Evolutionary conservation across 177 flowering plant genomes (phyloP).

Genomic region (Tripterygium wilfordii): DNA sequence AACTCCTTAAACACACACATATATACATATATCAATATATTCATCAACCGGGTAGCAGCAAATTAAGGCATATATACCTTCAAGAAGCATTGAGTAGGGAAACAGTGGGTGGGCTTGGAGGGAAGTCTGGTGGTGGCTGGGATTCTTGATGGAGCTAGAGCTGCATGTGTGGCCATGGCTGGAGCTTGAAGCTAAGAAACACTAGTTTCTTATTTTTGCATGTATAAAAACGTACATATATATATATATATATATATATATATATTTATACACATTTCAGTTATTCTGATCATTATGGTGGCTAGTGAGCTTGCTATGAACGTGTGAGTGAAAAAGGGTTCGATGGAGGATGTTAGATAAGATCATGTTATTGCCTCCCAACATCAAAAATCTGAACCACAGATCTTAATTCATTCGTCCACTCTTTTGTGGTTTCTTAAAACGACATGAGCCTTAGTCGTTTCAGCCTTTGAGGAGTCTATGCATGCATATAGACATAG

Average conservation of each 20-base stretch:
- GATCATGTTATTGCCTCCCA: background rate
- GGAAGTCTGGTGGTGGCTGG: conserved; percentile 50
- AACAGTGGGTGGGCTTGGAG: conserved; percentile 38
- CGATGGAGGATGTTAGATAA: background rate
- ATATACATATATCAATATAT: background rate
- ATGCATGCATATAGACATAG: too few relatives aligned
- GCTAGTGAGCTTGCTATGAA: too few relatives aligned
- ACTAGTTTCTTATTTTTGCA: background rate
- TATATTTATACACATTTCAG: too few relatives aligned
- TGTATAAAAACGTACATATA: too few relatives aligned
- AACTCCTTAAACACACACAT: background rate
- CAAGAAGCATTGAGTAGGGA: conserved; percentile 51
- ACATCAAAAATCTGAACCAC: background rate
- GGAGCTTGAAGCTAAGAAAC: conserved; percentile 14
- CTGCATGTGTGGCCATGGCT: conserved; percentile 80
- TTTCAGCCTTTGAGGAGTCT: too few relatives aligned
- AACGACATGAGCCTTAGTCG: background rate
- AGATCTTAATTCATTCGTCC: background rate
- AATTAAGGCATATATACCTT: conserved; percentile 30
- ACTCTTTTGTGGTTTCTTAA: too few relatives aligned
- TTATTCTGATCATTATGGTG: too few relatives aligned
- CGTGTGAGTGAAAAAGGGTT: too few relatives aligned
- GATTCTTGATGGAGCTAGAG: conserved; percentile 76
- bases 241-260: too few relatives aligned
- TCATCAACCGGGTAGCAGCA: too few relatives aligned